Percentiles rank a stretch among this genome's conserved stretches.
These are phyloP conservation scores for Rhizophagus clarus DNA, from an alignment of 192 early-diverging fungal genomes.

Conservation along the genomic window DNA sequence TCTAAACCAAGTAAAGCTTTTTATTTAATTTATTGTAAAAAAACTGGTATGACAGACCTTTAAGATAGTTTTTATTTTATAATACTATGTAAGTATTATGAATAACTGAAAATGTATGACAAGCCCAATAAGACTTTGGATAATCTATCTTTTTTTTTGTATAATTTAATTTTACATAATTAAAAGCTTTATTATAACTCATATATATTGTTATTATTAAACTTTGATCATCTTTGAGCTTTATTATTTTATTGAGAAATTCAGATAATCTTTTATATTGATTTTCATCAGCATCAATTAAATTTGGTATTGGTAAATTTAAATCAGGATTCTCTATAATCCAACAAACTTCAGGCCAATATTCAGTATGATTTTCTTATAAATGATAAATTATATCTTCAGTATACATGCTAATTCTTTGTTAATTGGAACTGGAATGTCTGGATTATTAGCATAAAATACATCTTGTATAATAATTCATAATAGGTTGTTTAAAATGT, in stretches of 20 bases:
- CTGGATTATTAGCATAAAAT: not conserved
- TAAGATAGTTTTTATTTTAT: too few species aligned
- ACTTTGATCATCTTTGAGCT: not conserved
- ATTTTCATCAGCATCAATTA: not conserved
- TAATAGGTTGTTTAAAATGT: not conserved
- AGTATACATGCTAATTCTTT: not conserved
- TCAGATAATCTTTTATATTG: not conserved
- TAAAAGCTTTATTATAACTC: not conserved
- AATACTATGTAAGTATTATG: too few species aligned
- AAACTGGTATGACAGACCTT: too few species aligned
- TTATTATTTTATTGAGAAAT: slow-evolving; percentile 1
- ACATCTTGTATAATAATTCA: not conserved
- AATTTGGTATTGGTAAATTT: not conserved
- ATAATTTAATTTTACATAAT: not conserved
- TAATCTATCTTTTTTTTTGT: not conserved
- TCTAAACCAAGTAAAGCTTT: too few species aligned
- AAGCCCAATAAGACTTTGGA: not conserved
- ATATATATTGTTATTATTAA: not conserved
- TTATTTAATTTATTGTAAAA: too few species aligned
- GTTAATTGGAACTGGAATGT: not conserved
- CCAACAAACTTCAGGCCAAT: not conserved
- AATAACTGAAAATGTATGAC: not conserved
- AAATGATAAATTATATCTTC: not conserved
- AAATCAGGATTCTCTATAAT: not conserved
- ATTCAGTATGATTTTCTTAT: not conserved